A percentile compares a stretch with the other conserved stretches of the same genome.
These are phyloP conservation scores for Boletus sp. DNA, from an alignment of 1,284 basidiomycete genomes.

Conservation along the genomic window DNA sequence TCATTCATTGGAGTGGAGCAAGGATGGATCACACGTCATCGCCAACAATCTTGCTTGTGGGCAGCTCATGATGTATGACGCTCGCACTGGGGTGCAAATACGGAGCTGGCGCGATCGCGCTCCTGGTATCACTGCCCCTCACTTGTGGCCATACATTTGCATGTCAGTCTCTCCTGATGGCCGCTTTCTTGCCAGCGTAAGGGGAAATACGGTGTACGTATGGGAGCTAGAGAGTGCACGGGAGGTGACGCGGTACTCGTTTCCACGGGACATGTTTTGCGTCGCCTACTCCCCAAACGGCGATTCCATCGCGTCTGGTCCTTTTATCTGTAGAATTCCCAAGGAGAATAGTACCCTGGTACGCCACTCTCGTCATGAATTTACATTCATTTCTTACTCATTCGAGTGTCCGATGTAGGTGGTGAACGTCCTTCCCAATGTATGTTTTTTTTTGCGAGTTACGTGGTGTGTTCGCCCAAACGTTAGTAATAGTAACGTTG, in stretches of 20 bases:
- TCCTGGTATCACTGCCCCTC: slow-evolving; percentile 1
- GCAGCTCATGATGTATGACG: slow-evolving; percentile 33
- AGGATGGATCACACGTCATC: slow-evolving; percentile 26
- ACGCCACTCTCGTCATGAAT: not conserved
- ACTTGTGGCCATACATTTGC: slow-evolving; percentile 31
- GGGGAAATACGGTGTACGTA: slow-evolving; percentile 23
- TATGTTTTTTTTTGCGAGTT: slow-evolving; percentile 7
- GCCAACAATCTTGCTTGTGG: slow-evolving; percentile 30
- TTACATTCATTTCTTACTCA: not conserved
- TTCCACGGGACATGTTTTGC: slow-evolving; percentile 32
- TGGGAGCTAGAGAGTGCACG: slow-evolving; percentile 24
- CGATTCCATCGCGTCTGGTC: slow-evolving; percentile 25
- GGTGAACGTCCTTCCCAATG: slow-evolving; percentile 8
- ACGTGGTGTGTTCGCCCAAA: not conserved
- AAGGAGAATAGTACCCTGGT: slow-evolving; percentile 14
- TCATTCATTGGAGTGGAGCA: slow-evolving; percentile 32
- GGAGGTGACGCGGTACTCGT: slow-evolving; percentile 27
- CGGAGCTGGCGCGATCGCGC: slow-evolving; percentile 29
- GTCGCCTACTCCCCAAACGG: slow-evolving; percentile 33
- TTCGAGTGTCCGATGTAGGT: slow-evolving; percentile 7
- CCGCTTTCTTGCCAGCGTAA: slow-evolving; percentile 26
- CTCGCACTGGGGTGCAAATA: slow-evolving; percentile 24
- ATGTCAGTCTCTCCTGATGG: slow-evolving; percentile 30
- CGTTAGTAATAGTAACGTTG: slow-evolving; percentile 1
- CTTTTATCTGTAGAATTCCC: slow-evolving; percentile 26